These are phyloP conservation scores for Monilinia vaccinii-corymbosi DNA, from an alignment of 2,329 filamentous ascomycete genomes.

Conservation along the genomic window DNA sequence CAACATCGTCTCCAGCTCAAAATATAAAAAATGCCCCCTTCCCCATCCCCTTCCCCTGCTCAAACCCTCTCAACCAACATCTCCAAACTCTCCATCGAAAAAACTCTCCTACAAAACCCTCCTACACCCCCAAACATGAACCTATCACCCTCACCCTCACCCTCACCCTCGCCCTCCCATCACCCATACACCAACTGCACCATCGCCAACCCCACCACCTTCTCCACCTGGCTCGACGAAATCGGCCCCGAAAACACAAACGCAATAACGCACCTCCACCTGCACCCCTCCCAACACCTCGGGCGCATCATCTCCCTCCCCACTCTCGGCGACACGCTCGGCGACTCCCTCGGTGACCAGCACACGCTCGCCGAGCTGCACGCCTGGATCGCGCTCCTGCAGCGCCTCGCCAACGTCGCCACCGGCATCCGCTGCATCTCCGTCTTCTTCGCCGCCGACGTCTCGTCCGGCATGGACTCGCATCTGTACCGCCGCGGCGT, in stretches of 20 bases:
- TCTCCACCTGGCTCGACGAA: background rate
- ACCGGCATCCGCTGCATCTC: background rate
- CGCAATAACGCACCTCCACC: background rate
- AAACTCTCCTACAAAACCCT: background rate
- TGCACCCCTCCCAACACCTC: background rate
- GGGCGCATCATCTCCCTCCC: background rate
- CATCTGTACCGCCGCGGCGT: background rate
- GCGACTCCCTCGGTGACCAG: background rate
- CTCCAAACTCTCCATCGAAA: background rate
- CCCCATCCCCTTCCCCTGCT: background rate
- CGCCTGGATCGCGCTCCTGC: background rate
- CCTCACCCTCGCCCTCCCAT: background rate
- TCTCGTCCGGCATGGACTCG: background rate
- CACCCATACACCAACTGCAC: background rate
- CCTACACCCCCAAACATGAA: background rate
- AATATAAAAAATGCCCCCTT: too few species aligned
- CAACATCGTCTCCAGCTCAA: background rate
- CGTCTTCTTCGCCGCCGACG: background rate
- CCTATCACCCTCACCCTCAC: background rate
- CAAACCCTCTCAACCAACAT: background rate
- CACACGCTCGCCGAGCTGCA: background rate
- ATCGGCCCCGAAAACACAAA: too few species aligned
- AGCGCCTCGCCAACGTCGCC: background rate
- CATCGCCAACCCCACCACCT: background rate
- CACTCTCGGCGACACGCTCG: background rate